Conservation (phyloP, 257 asterid genomes). For the Solanum pinnatisectum region DNA sequence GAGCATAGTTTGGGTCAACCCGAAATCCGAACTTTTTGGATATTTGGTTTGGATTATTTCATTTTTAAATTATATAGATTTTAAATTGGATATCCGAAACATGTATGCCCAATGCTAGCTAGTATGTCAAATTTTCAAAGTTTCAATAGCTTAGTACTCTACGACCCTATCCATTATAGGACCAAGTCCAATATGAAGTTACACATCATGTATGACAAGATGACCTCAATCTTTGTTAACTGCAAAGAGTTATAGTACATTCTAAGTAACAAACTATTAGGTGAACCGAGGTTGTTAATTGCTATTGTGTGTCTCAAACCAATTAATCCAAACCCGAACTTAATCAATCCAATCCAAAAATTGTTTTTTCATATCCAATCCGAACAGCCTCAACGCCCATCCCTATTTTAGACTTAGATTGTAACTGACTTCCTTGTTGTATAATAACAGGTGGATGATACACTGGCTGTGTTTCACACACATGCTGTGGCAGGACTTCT, state of each 20-base stretch:
- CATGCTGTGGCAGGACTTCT: conserved; percentile 82
- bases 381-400: neutral
- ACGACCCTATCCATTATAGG: no score
- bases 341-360: neutral
- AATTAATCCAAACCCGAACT: neutral
- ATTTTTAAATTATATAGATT: no score
- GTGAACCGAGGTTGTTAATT: neutral
- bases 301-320: neutral
- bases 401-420: neutral
- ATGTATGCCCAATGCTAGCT: no score
- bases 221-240: neutral
- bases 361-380: neutral
- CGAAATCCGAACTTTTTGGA: no score
- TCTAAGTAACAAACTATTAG: neutral
- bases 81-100: no score
- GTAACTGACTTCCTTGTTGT: neutral
- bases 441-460: conserved; percentile 61
- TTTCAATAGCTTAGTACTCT: no score
- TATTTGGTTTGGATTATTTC: no score
- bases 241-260: neutral
- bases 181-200: neutral
- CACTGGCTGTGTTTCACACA: conserved; percentile 80
- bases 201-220: neutral
- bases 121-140: no score
- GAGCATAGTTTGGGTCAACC: no score